Evolutionary conservation across 192 early-diverging fungal genomes (phyloP).

Genomic region (Glomus cerebriforme): DNA sequence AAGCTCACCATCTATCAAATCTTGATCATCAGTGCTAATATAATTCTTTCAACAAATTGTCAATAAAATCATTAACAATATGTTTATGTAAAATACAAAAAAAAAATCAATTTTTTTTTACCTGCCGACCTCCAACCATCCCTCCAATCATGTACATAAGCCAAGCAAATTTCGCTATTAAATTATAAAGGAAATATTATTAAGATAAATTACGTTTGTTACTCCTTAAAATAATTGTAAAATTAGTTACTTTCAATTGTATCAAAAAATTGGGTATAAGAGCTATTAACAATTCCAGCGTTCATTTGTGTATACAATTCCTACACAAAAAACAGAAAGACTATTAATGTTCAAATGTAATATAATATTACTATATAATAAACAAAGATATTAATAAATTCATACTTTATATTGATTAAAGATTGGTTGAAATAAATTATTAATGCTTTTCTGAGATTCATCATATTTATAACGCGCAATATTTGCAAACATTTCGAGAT

Average conservation of each 20-base stretch:
- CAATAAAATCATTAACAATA: slow-evolving; percentile 24
- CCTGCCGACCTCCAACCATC: slow-evolving; percentile 68
- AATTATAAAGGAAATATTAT: not conserved
- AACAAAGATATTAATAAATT: not conserved
- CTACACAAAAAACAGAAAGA: not conserved
- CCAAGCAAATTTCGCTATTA: slow-evolving; percentile 65
- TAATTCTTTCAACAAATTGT: slow-evolving; percentile 47
- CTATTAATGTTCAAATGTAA: not conserved
- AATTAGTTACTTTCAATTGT: slow-evolving; percentile 16
- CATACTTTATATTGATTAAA: slow-evolving; percentile 61
- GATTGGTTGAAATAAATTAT: slow-evolving; percentile 58
- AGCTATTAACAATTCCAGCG: not conserved
- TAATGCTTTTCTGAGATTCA: slow-evolving; percentile 52
- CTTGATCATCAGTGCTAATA: slow-evolving; percentile 79
- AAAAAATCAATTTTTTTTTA: slow-evolving; percentile 30
- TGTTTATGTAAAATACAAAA: not conserved
- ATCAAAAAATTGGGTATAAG: not conserved
- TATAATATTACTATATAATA: too few species aligned
- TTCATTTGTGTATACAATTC: not conserved
- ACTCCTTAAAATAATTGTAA: not conserved
- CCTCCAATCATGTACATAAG: slow-evolving; percentile 74
- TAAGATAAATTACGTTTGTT: not conserved
- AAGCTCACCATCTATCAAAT: slow-evolving; percentile 76
- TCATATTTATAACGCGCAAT: slow-evolving; percentile 72
- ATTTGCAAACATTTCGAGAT: slow-evolving; percentile 68